These are phyloP conservation scores for Fusarium avenaceum DNA, from an alignment of 2,329 filamentous ascomycete genomes.

Conservation along the genomic window DNA sequence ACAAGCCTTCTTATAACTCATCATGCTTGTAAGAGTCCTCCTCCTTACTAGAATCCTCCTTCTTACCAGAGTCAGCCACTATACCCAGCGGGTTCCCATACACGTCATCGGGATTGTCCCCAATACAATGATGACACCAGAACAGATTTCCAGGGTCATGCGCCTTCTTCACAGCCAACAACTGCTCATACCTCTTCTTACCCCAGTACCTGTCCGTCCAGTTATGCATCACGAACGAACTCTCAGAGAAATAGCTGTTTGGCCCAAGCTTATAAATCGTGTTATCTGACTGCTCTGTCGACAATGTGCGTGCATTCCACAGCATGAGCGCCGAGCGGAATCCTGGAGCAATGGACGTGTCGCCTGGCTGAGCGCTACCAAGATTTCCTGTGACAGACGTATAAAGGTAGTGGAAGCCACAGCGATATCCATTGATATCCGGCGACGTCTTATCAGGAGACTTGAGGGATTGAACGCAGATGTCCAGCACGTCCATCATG, in stretches of 20 bases:
- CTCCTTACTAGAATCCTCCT: background rate
- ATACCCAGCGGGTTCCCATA: slow-evolving; percentile 1
- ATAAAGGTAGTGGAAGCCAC: slow-evolving; percentile 16
- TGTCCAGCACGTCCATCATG: slow-evolving; percentile 15
- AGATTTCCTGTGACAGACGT: slow-evolving; percentile 8
- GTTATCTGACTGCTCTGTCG: background rate
- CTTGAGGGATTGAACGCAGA: slow-evolving; percentile 1
- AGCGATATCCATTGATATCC: background rate
- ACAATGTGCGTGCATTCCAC: slow-evolving; percentile 8
- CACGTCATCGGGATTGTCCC: slow-evolving; percentile 1
- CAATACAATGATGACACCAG: slow-evolving; percentile 23
- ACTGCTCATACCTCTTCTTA: background rate
- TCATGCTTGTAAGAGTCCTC: too few relatives aligned
- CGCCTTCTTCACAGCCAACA: slow-evolving; percentile 8
- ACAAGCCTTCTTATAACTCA: too few relatives aligned
- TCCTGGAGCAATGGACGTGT: slow-evolving; percentile 6
- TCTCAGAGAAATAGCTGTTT: slow-evolving; percentile 20
- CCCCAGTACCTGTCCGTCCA: slow-evolving; percentile 17
- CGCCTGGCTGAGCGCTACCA: background rate
- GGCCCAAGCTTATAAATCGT: slow-evolving; percentile 7
- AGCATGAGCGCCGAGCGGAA: slow-evolving; percentile 11
- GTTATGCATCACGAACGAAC: slow-evolving; percentile 18
- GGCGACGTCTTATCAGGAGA: slow-evolving; percentile 1
- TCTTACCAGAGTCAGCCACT: background rate
- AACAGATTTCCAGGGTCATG: slow-evolving; percentile 4